Evolutionary conservation across 306 rosid genomes (phyloP), one percentile per base, ranked within the genome.

Genomic region (Dalbergia cochinchinensis): DNA sequence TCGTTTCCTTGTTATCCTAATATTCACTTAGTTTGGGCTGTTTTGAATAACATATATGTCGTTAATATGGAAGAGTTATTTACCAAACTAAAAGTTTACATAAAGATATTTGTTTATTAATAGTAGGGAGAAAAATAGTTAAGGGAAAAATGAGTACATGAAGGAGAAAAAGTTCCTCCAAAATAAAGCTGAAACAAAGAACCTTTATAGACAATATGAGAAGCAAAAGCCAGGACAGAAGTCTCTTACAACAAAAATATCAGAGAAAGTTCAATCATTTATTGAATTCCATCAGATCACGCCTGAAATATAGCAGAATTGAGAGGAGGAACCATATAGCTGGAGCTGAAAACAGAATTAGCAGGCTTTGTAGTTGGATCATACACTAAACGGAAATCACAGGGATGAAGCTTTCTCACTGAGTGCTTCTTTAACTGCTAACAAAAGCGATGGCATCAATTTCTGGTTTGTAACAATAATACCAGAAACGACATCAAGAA

Each of bases 401-500:
- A 92, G 58, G 20, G 97, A 87, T 15, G 99, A 88, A 66, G 83
- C 80, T 65, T 54, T 75, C 85, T 91, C 95, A 19, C 84, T 85
- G 80, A 92, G 81, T 8, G 97, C 89, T 81, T 91, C 97, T 85
- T 83, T 87, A 65, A 91, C 97, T 41, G 97, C 99, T 88, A 80
- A 87, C 78, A 83, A 48, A 67, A 83, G 86, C 1, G 86, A 87
- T n/a, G 99, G 99, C 99, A 92, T 94, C 88, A 94, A 70, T 75
- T 88, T 92, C 89, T 86, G 89, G 83, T 95, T 95, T 53, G 97
- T 90, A 50, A 90, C 99, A 55, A 95, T 83, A 53, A 92, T 95
- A 77, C 99, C 99, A 2, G 91, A 73, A 60, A 77, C 91, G 63
- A 95, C 80, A 83, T 92, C 97, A 50, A 95, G 96, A 80, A 84